These are phyloP conservation scores for Lipomyces mesembrius DNA, from an alignment of 805 yeast genomes.

Conservation along the genomic window DNA sequence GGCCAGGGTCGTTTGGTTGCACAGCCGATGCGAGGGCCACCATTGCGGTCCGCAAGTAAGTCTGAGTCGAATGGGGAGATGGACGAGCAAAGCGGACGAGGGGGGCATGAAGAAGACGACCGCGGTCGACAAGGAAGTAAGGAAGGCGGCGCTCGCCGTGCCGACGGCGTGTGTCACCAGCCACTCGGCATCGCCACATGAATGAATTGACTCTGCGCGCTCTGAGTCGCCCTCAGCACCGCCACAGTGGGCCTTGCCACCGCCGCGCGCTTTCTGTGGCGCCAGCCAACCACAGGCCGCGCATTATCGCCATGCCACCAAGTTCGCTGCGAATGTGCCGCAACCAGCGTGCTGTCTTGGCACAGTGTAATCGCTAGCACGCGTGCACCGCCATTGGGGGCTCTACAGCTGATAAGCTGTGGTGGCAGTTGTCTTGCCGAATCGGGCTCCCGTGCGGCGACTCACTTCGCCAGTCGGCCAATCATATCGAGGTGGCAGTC, in stretches of 20 bases:
- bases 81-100: not conserved
- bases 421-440: too few relatives aligned
- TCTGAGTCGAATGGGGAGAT: not conserved
- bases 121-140: not conserved
- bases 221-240: not conserved
- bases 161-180: not conserved
- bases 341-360: not conserved
- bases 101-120: constrained; percentile 5
- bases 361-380: not conserved
- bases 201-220: too few relatives aligned
- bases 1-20: not conserved
- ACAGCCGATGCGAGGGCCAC: not conserved
- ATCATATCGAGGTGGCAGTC: too few relatives aligned
- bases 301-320: not conserved
- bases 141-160: too few relatives aligned
- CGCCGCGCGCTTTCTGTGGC: not conserved
- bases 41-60: not conserved
- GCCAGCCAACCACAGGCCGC: not conserved
- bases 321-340: not conserved
- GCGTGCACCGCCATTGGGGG: not conserved
- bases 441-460: too few relatives aligned
- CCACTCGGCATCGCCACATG: not conserved
- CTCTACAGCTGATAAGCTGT: too few relatives aligned
- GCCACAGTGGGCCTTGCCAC: constrained; percentile 1
- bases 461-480: too few relatives aligned